Percentiles rank a stretch among this genome's conserved stretches.
Evolutionary conservation across 345 rosid genomes (phyloP).

Genomic region (Boechera divaricarpa): DNA sequence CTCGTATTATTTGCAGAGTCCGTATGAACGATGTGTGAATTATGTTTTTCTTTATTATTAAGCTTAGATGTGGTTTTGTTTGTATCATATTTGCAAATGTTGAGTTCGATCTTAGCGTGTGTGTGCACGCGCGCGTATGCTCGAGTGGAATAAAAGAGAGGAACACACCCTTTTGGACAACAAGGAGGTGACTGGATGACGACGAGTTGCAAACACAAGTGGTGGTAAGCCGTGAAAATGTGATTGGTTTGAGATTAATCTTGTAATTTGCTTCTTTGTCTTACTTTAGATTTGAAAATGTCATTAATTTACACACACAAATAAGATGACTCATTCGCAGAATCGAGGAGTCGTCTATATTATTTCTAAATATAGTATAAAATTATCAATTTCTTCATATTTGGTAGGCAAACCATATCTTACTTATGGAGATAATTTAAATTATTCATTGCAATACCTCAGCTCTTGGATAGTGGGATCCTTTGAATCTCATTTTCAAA

Average conservation of each 20-base stretch:
- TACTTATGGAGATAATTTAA: conserved; percentile 24
- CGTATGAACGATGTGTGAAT: too few species aligned
- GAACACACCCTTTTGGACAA: conserved; percentile 31
- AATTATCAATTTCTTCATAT: conserved; percentile 7
- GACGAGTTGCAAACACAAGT: conserved; percentile 29
- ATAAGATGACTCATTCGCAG: conserved; percentile 17
- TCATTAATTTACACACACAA: conserved; percentile 7
- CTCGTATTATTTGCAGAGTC: too few species aligned
- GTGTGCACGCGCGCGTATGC: neutral
- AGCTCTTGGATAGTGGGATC: conserved; percentile 8
- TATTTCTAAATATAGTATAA: neutral
- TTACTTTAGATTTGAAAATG: conserved; percentile 16
- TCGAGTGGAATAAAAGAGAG: conserved; percentile 25
- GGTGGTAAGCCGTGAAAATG: neutral
- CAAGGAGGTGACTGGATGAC: conserved; percentile 34
- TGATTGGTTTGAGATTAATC: neutral
- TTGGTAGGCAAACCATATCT: conserved; percentile 32
- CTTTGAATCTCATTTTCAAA: neutral
- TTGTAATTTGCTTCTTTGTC: neutral
- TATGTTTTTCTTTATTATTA: too few species aligned
- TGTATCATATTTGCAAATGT: too few species aligned
- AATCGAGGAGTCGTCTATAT: conserved; percentile 2
- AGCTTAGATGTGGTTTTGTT: neutral
- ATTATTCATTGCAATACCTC: conserved; percentile 23
- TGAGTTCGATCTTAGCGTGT: neutral